Base-by-base conservation (phyloP, 2,329 filamentous ascomycete species). In the Curvularia spicifera region DNA sequence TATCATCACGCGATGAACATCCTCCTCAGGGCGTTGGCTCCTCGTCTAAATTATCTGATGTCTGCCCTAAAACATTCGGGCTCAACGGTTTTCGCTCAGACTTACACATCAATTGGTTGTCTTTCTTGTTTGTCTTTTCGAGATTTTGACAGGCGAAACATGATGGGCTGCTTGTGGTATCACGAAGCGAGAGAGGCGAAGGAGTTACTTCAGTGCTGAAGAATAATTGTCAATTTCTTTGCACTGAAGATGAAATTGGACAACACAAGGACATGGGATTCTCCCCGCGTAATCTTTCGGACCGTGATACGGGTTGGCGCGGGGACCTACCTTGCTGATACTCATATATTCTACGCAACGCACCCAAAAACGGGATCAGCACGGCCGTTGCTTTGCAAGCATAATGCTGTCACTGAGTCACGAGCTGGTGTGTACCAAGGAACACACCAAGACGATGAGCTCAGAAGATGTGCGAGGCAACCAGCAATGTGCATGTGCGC, bases 291-390 rank as follows among this genome's bases (percentile, higher is more conserved):
- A 33, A 46, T 49, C 26, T 42, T 26, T 46, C n/a, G 50, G 40
- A 28, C 26, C 26, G 33, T 29, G 26, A 24, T 49, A 64, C 46
- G 20, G 44, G 49, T 50, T 45, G 52, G 48, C 53, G 33, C 50
- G 50, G 44, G 51, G 33, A 53, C 50, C 44, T 53, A 53, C 51
- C 54, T 44, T 57, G 50, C 51, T 39, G 26, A 39, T n/a, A 44
- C 26, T 35, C 51, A 60, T 60, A 64, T 60, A 60, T 40, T 20
- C 10, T 51, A 51, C 43, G 51, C 53, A 44, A 48, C 10, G 18
- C 39, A 51, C 42, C 33, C 40, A 40, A 29, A 55, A n/a, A 50
- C 44, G 33, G 33, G 46, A 33, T 35, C 45, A 24, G 56, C 56
- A 58, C 56, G 39, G 51, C 20, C 51, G 20, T 46, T 46, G n/a